Evolutionary conservation across 1,139 yeast species (phyloP), one percentile per base, ranked within the genome.

Genomic region (Debaryomyces robertsiae): DNA sequence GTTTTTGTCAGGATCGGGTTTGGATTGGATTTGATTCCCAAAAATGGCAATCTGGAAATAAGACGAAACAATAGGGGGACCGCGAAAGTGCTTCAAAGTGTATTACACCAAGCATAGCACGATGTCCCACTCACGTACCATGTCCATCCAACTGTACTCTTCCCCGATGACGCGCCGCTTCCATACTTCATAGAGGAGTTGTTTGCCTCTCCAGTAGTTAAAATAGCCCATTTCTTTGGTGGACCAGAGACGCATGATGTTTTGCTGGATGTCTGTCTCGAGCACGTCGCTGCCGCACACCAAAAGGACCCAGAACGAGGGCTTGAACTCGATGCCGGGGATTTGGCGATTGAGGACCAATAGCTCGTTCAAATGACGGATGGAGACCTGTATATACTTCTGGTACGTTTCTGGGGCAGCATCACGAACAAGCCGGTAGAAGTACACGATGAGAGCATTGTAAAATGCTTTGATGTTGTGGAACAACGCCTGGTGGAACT

Each of bases 161-260:
- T 75, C 79, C 1, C 67, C 69, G 9, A 57, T 57, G 9, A 60
- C 65, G 39, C 75, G 55, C 22, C 79, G 54, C 33, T 72, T 64
- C 77, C 81, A 75, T n/a, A 76, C 65, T 48, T 78, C 83, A 46
- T 65, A 65, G 44, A 78, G 58, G 9, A 78, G 62, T 49, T 79
- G 84, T 47, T 77, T 76, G 1, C 75, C 72, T 32, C 82, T 59
- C 84, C 84, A 79, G 46, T 71, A 69, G 33, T 77, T 75, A 15
- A 58, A 54, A 18, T 31, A 19, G 5, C 57, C 57, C 39, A 50
- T 48, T 38, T 58, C 47, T 17, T 50, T 55, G 31, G 60, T 55
- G 28, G 58, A 50, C 63, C 73, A 65, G 3, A 72, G 55, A 6
- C 40, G 46, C 43, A 61, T 65, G 37, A 69, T 65, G 36, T 63